phyloP scores from a whole-genome alignment of 495 filamentous ascomycete genomes.

The Tuber aestivum region DNA sequence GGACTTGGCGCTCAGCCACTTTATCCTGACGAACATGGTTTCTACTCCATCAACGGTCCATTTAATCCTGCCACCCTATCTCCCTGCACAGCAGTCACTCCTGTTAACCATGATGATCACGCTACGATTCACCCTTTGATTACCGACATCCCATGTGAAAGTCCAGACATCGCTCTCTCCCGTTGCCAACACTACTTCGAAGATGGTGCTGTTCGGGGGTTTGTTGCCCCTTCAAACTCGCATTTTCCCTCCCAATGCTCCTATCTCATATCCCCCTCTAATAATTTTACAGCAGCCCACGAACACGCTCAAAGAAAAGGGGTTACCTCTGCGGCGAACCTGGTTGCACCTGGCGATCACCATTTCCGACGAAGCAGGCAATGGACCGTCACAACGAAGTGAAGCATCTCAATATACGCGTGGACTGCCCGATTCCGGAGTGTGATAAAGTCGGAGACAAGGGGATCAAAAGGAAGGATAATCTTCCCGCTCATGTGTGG shows the following conservation, averaged over 20 bases:
- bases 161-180: too few species aligned
- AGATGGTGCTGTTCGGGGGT: neutral
- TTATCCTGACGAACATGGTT: neutral
- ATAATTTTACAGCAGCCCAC: neutral
- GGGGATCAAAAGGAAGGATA: constrained; percentile 18
- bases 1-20: neutral
- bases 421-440: constrained; percentile 6
- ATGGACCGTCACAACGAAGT: constrained; percentile 2
- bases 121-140: neutral
- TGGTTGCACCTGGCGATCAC: neutral
- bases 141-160: too few species aligned
- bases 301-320: neutral
- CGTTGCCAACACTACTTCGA: too few species aligned
- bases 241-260: neutral
- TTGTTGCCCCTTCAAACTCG: too few species aligned
- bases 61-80: neutral
- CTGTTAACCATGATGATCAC: neutral
- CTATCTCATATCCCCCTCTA: neutral
- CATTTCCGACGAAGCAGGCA: constrained; percentile 5
- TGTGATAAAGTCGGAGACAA: constrained; percentile 12
- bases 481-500: neutral
- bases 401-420: neutral
- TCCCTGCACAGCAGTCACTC: neutral
- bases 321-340: neutral
- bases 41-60: neutral